Base-by-base conservation (phyloP, 495 filamentous ascomycete species). In the Niebla homalea region DNA sequence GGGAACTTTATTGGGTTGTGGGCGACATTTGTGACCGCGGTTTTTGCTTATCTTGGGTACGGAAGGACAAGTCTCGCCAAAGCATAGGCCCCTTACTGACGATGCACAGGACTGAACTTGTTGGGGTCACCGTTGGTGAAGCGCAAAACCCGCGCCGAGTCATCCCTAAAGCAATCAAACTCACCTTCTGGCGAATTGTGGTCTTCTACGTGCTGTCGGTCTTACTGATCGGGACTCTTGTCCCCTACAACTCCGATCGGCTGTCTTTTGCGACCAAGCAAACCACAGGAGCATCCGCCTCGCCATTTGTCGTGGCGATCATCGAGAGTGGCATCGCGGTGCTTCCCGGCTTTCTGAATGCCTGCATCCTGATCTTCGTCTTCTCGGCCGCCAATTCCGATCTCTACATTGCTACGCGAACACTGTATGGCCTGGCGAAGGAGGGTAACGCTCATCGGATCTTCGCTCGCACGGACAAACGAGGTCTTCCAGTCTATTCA, bases 181-280 rank as follows among this genome's bases (percentile, higher is more conserved):
- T 87, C 58, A 86, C 85, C 54, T 90, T 94, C 67, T 89, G 79
- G 70, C 84, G 87, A 41, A 89, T 94, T 60, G 56, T 83, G 49
- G 70, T 93, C 63, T 93, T 94, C 70, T 94, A 92, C 67, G 58
- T 76, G 6, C 59, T 76, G 29, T 70, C 65, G 21, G 73, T 78
- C 5, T 57, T 79, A 4, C 63, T 79, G 19, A 62, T 81, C 14
- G 73, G 74, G 48, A 74, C 70, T 47, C 61, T 77, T 16, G 73
- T 81, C 0, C 74, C 74, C 0, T 81, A 77, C 56, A 65, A 82
- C 60, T 69, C 66, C 25, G 7, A 26, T 0, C 60, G 72, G 0
- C 78, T 94, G 2, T 57, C 67, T 19, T 74, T 75, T 25, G 81
- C 83, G 46, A 69, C 56, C 49, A 68, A 64, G 4, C 55, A 62